Base-by-base conservation (phyloP, 163 green algal genomes). In the Coccomyxa subellipsoidea region DNA sequence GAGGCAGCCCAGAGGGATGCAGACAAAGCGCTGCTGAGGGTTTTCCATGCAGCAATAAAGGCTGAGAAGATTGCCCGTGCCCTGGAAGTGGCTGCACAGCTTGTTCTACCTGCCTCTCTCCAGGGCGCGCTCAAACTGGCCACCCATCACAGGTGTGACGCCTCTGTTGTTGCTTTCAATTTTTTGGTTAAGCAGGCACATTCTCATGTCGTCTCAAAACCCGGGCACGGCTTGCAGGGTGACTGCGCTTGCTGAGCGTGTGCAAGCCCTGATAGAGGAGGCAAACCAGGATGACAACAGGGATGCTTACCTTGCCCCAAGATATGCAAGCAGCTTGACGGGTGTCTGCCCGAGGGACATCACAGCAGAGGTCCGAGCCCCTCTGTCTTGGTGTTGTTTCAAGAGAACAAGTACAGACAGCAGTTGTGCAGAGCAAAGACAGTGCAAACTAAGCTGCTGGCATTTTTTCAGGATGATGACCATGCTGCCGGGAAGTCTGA, bases 71-170 rank as follows among this genome's bases (percentile, higher is more conserved):
- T 88, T 31, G 83, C 79, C 15, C 87, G 87, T 7, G 90, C 90
- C 0, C 81, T 93, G 79, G 89, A 94, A 80, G 54, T 90, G 27
- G 91, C 89, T 6, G 54, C 38, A 21, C 59, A 79, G 32, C 83
- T 96, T 78, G 76, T 88, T 70, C 78, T 80, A n/a, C 78, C 82
- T 31, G 84, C 72, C 4, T 87, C 82, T 32, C 59, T 95, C 27
- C 81, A 94, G 37, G 92, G 92, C 25, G 88, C 90, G 0, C 75
- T 92, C 25, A 90, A 87, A 80, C 86, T 94, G 72, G 88, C 90
- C 76, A 91, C 88, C 81, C 86, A 91, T 82, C 80, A 87, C 77
- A 81, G 78, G 84, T 90, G 40, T 34, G 29, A 7, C 29, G 3
- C 34, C 70, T 73, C 32, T 39, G 10, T 47, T 77, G 31, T n/a